Evolutionary conservation across 169 alveolate genomes (phyloP).

Genomic region (Amoebophrya sp.): DNA sequence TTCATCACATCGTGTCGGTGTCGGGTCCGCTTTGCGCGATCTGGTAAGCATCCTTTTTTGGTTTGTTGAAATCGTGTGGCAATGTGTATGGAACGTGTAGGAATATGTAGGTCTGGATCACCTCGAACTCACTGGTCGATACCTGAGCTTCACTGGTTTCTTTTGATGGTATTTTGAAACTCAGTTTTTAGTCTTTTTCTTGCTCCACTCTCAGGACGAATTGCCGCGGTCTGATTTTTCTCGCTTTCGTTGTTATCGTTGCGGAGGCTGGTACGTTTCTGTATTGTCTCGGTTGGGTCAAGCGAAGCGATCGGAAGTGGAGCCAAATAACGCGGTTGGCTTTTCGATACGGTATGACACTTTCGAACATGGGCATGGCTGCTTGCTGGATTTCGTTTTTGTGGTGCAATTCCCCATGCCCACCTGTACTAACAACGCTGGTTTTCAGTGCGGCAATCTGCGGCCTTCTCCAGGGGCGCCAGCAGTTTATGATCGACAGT

Average conservation of each 20-base stretch:
- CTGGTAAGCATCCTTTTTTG: too few relatives aligned
- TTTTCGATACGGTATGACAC: neutral
- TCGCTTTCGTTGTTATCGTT: neutral
- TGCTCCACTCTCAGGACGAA: too few relatives aligned
- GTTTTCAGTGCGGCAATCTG: neutral
- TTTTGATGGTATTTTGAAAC: too few relatives aligned
- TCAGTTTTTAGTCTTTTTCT: too few relatives aligned
- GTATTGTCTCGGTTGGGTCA: too few relatives aligned
- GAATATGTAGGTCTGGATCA: too few relatives aligned
- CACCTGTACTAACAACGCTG: neutral
- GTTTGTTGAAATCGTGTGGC: too few relatives aligned
- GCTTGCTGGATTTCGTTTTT: neutral
- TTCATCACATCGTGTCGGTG: neutral
- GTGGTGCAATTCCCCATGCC: neutral
- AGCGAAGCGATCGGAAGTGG: too few relatives aligned
- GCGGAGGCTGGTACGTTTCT: neutral
- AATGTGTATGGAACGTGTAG: too few relatives aligned
- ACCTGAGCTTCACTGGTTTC: too few relatives aligned
- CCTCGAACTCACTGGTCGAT: too few relatives aligned
- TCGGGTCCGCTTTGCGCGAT: neutral
- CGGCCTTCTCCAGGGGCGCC: neutral
- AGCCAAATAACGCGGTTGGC: too few relatives aligned
- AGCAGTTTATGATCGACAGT: neutral
- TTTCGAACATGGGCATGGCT: neutral
- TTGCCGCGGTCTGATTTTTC: neutral